Evolutionary conservation across 177 flowering plant genomes (phyloP).

Genomic region (Vitis hybrid): DNA sequence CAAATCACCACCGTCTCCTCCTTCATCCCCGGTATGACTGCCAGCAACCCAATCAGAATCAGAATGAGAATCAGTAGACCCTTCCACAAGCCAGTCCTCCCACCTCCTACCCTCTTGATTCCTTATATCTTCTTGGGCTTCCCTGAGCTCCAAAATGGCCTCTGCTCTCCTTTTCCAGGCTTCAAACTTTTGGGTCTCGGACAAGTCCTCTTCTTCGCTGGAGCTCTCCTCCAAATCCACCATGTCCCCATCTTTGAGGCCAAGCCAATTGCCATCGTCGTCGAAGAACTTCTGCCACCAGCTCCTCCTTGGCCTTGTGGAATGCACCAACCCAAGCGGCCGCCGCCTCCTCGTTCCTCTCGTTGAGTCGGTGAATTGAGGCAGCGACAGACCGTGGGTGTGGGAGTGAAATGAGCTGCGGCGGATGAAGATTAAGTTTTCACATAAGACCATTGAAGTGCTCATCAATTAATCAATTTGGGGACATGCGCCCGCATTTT

Average conservation of each 20-base stretch:
- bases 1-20: conserved; percentile 18
- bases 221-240: conserved; percentile 25
- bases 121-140: conserved; percentile 76
- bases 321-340: conserved; percentile 28
- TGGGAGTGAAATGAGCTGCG: background rate
- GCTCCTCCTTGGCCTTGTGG: conserved; percentile 30
- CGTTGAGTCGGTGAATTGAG: background rate
- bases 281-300: conserved; percentile 90
- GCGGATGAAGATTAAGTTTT: conserved; percentile 28
- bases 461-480: conserved; percentile 49
- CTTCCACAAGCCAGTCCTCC: conserved; percentile 91
- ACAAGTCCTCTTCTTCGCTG: conserved; percentile 34
- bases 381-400: no score
- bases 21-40: conserved; percentile 34
- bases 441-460: conserved; percentile 58
- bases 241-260: conserved; percentile 67
- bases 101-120: conserved; percentile 78
- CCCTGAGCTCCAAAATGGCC: conserved; percentile 86
- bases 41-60: conserved; percentile 27
- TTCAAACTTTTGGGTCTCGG: conserved; percentile 77
- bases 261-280: conserved; percentile 88
- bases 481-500: conserved; percentile 45
- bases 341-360: conserved; percentile 22
- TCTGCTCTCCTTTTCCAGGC: conserved; percentile 96
- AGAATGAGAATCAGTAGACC: conserved; percentile 17